Percentiles rank a stretch among this genome's conserved stretches.
These are phyloP conservation scores for Astrothelium subdiscretum DNA, from an alignment of 495 filamentous ascomycete genomes.

Conservation along the genomic window DNA sequence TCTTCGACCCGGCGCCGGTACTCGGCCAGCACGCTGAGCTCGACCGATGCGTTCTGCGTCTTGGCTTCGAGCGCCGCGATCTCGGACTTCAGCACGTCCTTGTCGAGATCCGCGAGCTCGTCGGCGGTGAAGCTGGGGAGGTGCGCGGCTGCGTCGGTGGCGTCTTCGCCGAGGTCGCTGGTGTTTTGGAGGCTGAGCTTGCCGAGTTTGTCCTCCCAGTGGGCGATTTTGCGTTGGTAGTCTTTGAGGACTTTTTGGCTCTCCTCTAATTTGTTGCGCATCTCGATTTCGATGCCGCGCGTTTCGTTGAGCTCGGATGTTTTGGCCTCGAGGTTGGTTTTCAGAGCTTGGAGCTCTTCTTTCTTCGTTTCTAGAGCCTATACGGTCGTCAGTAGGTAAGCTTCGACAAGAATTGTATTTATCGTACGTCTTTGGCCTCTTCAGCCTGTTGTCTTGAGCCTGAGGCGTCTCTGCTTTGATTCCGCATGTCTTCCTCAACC, in stretches of 20 bases:
- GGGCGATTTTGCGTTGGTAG: slow-evolving; percentile 69
- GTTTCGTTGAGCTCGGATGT: slow-evolving; percentile 80
- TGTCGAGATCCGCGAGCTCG: slow-evolving; percentile 86
- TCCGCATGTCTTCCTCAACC: slow-evolving; percentile 62
- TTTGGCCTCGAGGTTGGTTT: slow-evolving; percentile 77
- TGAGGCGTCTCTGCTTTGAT: slow-evolving; percentile 63
- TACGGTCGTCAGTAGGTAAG: not conserved
- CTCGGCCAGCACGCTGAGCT: slow-evolving; percentile 82
- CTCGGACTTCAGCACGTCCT: slow-evolving; percentile 70
- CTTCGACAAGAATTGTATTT: not conserved
- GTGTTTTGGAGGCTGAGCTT: slow-evolving; percentile 72
- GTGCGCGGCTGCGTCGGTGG: slow-evolving; percentile 23
- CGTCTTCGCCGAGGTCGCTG: slow-evolving; percentile 30
- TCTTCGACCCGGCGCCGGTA: slow-evolving; percentile 87
- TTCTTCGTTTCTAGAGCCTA: slow-evolving; percentile 64
- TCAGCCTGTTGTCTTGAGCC: slow-evolving; percentile 64
- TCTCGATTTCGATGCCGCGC: slow-evolving; percentile 86
- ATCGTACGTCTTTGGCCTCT: slow-evolving; percentile 60
- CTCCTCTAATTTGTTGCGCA: slow-evolving; percentile 95
- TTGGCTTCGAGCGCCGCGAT: slow-evolving; percentile 90
- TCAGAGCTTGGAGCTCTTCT: slow-evolving; percentile 64
- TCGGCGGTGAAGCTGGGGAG: slow-evolving; percentile 77
- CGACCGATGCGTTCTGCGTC: slow-evolving; percentile 77
- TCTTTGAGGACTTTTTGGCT: slow-evolving; percentile 81
- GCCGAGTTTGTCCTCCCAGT: slow-evolving; percentile 80